phyloP scores from a whole-genome alignment of 768 basidiomycete species.

The Xerocomellus intermedius region DNA sequence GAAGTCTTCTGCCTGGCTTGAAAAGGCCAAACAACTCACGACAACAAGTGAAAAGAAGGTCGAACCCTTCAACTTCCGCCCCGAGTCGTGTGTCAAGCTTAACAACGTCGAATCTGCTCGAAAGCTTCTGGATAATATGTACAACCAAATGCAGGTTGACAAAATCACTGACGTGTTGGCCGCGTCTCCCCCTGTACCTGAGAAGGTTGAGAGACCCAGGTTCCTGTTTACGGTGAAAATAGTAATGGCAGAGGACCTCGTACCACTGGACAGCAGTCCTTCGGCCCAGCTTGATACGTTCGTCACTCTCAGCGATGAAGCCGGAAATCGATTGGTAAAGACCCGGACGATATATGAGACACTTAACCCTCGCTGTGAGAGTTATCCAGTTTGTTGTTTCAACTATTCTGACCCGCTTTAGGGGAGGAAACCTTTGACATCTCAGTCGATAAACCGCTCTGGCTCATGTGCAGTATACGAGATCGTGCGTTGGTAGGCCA shows the following conservation, averaged over 20 bases:
- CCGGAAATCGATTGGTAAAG: constrained; percentile 86
- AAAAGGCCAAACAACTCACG: constrained; percentile 78
- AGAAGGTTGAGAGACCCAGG: constrained; percentile 61
- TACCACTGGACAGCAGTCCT: constrained; percentile 70
- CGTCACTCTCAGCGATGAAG: constrained; percentile 91
- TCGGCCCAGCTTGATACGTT: constrained; percentile 88
- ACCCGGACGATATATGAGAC: constrained; percentile 95
- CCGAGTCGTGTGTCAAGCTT: constrained; percentile 94
- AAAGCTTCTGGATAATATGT: constrained; percentile 89
- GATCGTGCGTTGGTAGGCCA: constrained; percentile 90
- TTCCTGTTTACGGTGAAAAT: constrained; percentile 95
- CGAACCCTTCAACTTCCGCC: constrained; percentile 91
- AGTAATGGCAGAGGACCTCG: constrained; percentile 85
- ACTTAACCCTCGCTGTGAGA: constrained; percentile 83
- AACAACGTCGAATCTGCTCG: constrained; percentile 96
- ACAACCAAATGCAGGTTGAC: constrained; percentile 88
- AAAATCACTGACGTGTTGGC: constrained; percentile 67
- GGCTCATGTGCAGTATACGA: constrained; percentile 95
- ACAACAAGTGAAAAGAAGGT: constrained; percentile 84
- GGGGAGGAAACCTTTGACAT: constrained; percentile 98
- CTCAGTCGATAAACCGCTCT: constrained; percentile 88
- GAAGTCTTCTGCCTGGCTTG: constrained; percentile 86
- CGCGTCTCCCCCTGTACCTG: constrained; percentile 63
- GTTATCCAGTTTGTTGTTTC: background rate
- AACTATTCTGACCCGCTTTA: constrained; percentile 31